Evolutionary conservation across 2,329 filamentous ascomycete species (phyloP).

Genomic region (Penicillium vulpinum): DNA sequence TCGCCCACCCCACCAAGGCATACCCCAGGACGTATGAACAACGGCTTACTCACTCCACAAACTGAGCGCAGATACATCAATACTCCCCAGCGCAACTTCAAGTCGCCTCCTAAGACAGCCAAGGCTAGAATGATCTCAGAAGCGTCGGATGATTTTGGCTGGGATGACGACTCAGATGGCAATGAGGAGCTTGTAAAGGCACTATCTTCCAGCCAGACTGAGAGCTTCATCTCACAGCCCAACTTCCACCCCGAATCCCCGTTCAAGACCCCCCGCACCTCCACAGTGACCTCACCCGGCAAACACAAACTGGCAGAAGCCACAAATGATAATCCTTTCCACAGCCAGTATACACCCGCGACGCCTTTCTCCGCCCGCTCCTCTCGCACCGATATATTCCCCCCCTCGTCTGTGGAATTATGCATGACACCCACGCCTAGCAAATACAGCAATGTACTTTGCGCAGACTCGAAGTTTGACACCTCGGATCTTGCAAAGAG

Average conservation of each 20-base stretch:
- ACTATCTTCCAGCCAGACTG: slow-evolving; percentile 11
- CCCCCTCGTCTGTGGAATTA: slow-evolving; percentile 31
- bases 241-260: slow-evolving; percentile 38
- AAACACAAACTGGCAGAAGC: slow-evolving; percentile 39
- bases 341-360: not conserved
- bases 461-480: slow-evolving; percentile 20
- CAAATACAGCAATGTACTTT: slow-evolving; percentile 31
- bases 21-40: not conserved
- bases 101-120: slow-evolving; percentile 26
- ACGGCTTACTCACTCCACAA: slow-evolving; percentile 37
- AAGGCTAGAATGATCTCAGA: slow-evolving; percentile 35
- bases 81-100: slow-evolving; percentile 13
- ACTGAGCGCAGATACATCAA: slow-evolving; percentile 27
- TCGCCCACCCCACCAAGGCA: slow-evolving; percentile 16
- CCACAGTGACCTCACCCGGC: slow-evolving; percentile 34
- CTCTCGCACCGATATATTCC: slow-evolving; percentile 6
- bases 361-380: slow-evolving; percentile 16
- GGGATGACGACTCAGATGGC: slow-evolving; percentile 40
- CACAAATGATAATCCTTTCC: slow-evolving; percentile 4
- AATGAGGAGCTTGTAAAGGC: slow-evolving; percentile 25
- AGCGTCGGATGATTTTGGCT: slow-evolving; percentile 39
- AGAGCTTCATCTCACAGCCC: slow-evolving; percentile 27
- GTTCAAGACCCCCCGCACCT: slow-evolving; percentile 39
- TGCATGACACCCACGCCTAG: slow-evolving; percentile 36
- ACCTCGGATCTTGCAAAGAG: slow-evolving; percentile 23